Conservation (phyloP, 257 asterid genomes). For the Jaltomata sinuosa region DNA sequence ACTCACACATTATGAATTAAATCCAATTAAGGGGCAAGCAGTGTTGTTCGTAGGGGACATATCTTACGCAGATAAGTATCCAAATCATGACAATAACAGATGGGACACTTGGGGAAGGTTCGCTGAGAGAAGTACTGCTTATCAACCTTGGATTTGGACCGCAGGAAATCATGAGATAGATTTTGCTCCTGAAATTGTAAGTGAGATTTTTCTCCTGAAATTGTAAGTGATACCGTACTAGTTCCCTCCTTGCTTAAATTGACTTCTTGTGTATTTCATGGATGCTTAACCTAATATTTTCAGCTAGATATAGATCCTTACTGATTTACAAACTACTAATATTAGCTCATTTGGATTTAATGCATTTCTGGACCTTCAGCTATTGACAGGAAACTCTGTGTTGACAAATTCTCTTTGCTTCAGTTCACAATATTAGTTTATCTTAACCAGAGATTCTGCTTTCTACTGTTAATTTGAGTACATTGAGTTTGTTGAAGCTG, state of each 20-base stretch:
- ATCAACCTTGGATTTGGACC: slow-evolving; percentile 96
- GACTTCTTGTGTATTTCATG: neutral
- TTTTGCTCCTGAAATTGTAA: slow-evolving; percentile 73
- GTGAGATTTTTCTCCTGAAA: no score
- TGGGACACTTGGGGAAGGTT: slow-evolving; percentile 96
- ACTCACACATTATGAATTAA: slow-evolving; percentile 62
- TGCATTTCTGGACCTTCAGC: neutral
- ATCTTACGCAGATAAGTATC: slow-evolving; percentile 68
- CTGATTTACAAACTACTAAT: neutral
- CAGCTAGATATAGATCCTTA: neutral
- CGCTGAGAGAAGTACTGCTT: slow-evolving; percentile 70
- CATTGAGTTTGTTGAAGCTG: neutral
- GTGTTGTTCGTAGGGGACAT: slow-evolving; percentile 79
- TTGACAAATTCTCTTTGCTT: neutral
- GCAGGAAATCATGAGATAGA: slow-evolving; percentile 84
- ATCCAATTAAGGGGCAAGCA: slow-evolving; percentile 61
- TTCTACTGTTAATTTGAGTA: neutral
- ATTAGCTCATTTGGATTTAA: neutral
- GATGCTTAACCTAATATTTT: neutral
- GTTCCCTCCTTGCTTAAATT: neutral
- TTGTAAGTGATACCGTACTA: slow-evolving; percentile 2
- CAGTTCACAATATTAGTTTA: neutral
- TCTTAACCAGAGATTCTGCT: neutral
- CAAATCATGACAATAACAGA: slow-evolving; percentile 64
- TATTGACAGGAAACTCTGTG: neutral